These are phyloP conservation scores for Calamus simplicifolius DNA, from an alignment of 176 grass and related monocot genomes.

Conservation along the genomic window DNA sequence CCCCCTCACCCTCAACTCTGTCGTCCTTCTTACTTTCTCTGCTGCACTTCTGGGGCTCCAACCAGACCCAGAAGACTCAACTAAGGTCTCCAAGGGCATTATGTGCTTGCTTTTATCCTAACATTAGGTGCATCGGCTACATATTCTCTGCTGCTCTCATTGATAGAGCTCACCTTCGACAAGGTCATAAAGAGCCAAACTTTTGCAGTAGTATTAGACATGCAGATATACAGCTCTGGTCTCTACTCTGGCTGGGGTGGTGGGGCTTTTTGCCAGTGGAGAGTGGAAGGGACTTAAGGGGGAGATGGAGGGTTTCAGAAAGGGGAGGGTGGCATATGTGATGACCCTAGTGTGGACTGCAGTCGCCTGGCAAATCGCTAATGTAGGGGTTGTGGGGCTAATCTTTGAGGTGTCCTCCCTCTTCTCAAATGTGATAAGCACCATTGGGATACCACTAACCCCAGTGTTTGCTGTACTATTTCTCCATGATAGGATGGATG, in stretches of 20 bases:
- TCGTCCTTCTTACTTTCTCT: constrained; percentile 56
- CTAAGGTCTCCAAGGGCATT: constrained; percentile 27
- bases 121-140: constrained; percentile 77
- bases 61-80: constrained; percentile 28
- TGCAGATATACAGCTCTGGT: constrained; percentile 71
- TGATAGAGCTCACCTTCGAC: constrained; percentile 81
- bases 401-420: constrained; percentile 59
- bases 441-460: constrained; percentile 26
- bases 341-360: constrained; percentile 59
- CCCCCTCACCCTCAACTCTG: constrained; percentile 57
- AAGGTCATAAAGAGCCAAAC: constrained; percentile 82
- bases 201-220: constrained; percentile 47
- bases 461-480: constrained; percentile 54
- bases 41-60: constrained; percentile 32
- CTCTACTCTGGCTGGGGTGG: constrained; percentile 43
- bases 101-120: constrained; percentile 53
- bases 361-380: constrained; percentile 49
- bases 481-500: constrained; percentile 73
- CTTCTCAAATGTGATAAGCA: constrained; percentile 86
- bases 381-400: constrained; percentile 51
- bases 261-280: constrained; percentile 73
- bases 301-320: constrained; percentile 48
- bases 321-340: constrained; percentile 45
- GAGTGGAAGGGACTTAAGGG: constrained; percentile 37
- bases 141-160: constrained; percentile 82